Evolutionary conservation across 1,284 basidiomycete genomes (phyloP), one percentile per base, ranked within the genome.

Genomic region (Cryptococcus neoformans): DNA sequence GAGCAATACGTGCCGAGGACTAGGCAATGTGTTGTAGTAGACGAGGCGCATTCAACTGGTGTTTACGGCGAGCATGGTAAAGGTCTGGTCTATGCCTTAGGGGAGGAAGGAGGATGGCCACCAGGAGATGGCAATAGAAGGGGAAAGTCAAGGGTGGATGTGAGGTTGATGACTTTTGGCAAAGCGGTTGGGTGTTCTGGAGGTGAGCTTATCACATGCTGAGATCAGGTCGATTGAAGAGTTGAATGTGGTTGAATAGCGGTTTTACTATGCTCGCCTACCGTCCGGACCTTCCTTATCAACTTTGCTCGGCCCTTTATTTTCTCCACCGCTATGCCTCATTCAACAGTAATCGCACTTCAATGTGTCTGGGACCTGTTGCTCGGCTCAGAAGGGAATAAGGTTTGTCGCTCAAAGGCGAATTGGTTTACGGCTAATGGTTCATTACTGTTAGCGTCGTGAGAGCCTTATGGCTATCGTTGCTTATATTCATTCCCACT

Each of bases 281-380:
- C 90, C 1, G 82, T 92, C 37, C 84, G 88, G 6, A 84, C 88
- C 59, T 97, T 93, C 76, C 80, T 97, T 17, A 80, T 96, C 70
- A 98, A 98, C 74, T 98, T 96, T 77, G 92, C 92, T 0, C 83
- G 94, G 37, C 86, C 92, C 4, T 80, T 98, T 50, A 90, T 95
- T 55, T 96, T 90, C 78, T 94, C 90, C 1, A 95, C 92, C 0
- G 84, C 89, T 0, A 81, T 90, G 62, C 85, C 87, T 56, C 83
- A 86, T 62, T 82, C 87, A 14, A 91, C 85, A 67, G 82, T 93
- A 44, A 79, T 91, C 47, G 85, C 89, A 0, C 83, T 87, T 17
- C 82, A 86, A 52, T 87, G 86, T 60, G 86, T 89, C 0, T 88
- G 94, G 73, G 88, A 91, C 66, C 75, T 91, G 68, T 80, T 96